These are phyloP conservation scores for Datisca glomerata DNA, from an alignment of 306 rosid species.

Conservation along the genomic window DNA sequence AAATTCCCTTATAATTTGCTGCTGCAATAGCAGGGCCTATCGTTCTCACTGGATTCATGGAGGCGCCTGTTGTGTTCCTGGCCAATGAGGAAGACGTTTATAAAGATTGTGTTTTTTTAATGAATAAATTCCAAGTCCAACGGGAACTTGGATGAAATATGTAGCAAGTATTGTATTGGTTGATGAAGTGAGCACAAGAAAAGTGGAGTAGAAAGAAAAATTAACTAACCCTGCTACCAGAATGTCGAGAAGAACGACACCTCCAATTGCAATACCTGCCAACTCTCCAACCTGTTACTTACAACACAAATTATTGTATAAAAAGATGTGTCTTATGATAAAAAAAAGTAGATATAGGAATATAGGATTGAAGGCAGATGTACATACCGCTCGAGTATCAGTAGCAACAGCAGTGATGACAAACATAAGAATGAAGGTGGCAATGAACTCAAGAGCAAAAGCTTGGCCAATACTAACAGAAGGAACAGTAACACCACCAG, in stretches of 20 bases:
- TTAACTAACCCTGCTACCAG: slow-evolving; percentile 47
- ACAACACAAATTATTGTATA: not conserved
- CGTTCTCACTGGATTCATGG: slow-evolving; percentile 59
- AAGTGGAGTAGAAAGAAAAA: not conserved
- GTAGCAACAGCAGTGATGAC: slow-evolving; percentile 30
- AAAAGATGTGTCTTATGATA: not conserved
- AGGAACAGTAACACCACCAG: slow-evolving; percentile 42
- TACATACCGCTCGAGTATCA: slow-evolving; percentile 39
- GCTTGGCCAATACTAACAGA: slow-evolving; percentile 25
- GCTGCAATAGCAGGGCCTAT: slow-evolving; percentile 40
- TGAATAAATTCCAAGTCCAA: not conserved
- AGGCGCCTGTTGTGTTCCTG: slow-evolving; percentile 45
- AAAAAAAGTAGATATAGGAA: not conserved
- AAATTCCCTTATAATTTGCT: slow-evolving; percentile 26
- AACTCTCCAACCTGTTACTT: slow-evolving; percentile 32
- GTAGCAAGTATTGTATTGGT: not conserved
- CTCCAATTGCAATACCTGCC: slow-evolving; percentile 42
- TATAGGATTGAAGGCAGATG: not conserved
- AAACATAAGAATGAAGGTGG: slow-evolving; percentile 42
- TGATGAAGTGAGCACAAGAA: not conserved
- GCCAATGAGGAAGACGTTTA: not conserved
- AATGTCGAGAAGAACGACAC: slow-evolving; percentile 41
- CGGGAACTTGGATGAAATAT: not conserved
- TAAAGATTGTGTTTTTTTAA: not conserved
- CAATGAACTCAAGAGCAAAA: slow-evolving; percentile 37